Evolutionary conservation across 805 yeast species (phyloP).

Genomic region (Candida vartiovaarae): DNA sequence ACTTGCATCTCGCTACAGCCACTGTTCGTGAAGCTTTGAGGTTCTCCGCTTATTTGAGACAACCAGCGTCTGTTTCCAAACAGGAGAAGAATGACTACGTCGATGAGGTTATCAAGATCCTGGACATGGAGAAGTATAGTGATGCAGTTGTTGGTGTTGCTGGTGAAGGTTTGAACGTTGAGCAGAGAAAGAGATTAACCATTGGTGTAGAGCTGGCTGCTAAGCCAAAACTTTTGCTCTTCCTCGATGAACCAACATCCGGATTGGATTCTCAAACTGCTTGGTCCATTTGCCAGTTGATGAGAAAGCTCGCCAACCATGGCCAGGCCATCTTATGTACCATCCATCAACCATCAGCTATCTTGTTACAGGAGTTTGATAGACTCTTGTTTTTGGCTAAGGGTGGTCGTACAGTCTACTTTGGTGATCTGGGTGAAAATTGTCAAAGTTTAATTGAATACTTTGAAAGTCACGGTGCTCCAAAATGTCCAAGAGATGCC

Average conservation of each 20-base stretch:
- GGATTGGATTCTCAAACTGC: constrained; percentile 66
- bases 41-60: constrained; percentile 64
- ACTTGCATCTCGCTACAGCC: constrained; percentile 55
- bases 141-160: constrained; percentile 71
- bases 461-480: constrained; percentile 61
- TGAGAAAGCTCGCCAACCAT: constrained; percentile 50
- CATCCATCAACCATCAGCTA: constrained; percentile 82
- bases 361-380: constrained; percentile 71
- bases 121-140: constrained; percentile 58
- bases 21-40: constrained; percentile 68
- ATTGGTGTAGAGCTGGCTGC: constrained; percentile 66
- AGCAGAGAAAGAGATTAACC: constrained; percentile 59
- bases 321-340: constrained; percentile 68
- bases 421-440: constrained; percentile 64
- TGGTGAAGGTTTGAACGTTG: constrained; percentile 63
- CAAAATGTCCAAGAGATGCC: constrained; percentile 57
- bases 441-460: constrained; percentile 53
- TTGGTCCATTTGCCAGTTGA: constrained; percentile 55
- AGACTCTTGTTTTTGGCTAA: constrained; percentile 59
- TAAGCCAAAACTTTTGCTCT: constrained; percentile 51
- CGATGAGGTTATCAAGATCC: constrained; percentile 53
- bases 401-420: constrained; percentile 72
- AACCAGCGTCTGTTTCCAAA: constrained; percentile 43
- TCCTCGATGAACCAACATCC: constrained; percentile 64
- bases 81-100: constrained; percentile 59